Percentiles rank a stretch among this genome's conserved stretches.
phyloP scores from a whole-genome alignment of 768 basidiomycete species.

The Boletus coccyginus region DNA sequence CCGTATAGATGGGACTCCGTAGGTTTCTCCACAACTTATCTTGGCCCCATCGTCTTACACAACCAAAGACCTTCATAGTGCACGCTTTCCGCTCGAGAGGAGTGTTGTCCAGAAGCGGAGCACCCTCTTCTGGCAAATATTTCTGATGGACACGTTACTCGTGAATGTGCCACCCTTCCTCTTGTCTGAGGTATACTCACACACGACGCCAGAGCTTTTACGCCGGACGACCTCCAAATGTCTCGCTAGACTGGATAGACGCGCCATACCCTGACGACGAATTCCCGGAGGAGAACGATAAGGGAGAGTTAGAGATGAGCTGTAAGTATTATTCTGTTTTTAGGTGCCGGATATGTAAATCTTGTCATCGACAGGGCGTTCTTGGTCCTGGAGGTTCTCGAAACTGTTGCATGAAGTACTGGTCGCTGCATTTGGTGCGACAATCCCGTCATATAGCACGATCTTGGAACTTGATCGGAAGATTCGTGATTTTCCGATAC shows the following conservation, averaged over 20 bases:
- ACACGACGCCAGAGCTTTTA: constrained; percentile 48
- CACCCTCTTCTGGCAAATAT: constrained; percentile 69
- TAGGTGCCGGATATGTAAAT: background rate
- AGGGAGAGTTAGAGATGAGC: constrained; percentile 37
- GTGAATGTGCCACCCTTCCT: constrained; percentile 35
- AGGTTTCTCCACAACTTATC: constrained; percentile 1
- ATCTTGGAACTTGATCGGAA: constrained; percentile 59
- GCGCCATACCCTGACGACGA: constrained; percentile 50
- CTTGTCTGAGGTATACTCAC: background rate
- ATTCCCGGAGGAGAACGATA: constrained; percentile 32
- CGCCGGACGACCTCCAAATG: constrained; percentile 57
- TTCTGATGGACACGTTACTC: constrained; percentile 57
- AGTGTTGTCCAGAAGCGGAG: constrained; percentile 45
- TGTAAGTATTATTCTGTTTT: constrained; percentile 35
- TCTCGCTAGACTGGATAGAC: constrained; percentile 53
- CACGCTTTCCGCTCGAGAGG: constrained; percentile 56
- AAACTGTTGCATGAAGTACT: constrained; percentile 51
- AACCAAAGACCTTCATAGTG: constrained; percentile 52
- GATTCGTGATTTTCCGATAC: constrained; percentile 59
- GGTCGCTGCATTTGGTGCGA: constrained; percentile 50
- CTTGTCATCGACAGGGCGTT: constrained; percentile 40
- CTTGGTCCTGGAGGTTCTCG: constrained; percentile 56
- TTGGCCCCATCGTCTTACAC: background rate
- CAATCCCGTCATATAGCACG: constrained; percentile 46
- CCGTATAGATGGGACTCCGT: constrained; percentile 57